A percentile compares a stretch with the other conserved stretches of the same genome.
Conservation (phyloP, 78 protist genomes). For the Isochrysis galbana region DNA sequence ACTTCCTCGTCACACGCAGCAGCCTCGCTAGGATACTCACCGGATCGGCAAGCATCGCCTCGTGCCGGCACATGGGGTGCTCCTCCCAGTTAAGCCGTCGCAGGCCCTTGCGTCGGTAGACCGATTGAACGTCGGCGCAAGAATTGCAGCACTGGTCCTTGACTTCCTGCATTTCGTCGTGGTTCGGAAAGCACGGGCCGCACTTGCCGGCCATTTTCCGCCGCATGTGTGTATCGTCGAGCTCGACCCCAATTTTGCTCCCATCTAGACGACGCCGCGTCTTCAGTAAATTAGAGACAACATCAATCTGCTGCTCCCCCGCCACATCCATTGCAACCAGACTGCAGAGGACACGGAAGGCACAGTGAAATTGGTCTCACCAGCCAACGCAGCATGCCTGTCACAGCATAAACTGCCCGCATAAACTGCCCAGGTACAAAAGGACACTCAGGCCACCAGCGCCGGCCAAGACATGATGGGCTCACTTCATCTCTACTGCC, state of each 20-base stretch:
- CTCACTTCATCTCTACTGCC: too few relatives aligned
- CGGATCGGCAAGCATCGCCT: constrained; percentile 21
- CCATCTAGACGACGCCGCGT: constrained; percentile 16
- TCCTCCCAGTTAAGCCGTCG: not conserved
- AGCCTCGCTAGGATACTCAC: too few relatives aligned
- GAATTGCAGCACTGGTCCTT: constrained; percentile 44
- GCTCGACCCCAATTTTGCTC: not conserved
- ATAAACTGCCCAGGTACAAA: not conserved
- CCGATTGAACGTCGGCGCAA: constrained; percentile 25
- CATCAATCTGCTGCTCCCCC: constrained; percentile 58
- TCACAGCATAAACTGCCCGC: not conserved
- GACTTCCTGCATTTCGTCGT: not conserved
- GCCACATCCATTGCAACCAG: constrained; percentile 53
- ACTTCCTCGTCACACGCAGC: too few relatives aligned
- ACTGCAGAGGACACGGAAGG: not conserved
- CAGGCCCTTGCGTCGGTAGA: not conserved
- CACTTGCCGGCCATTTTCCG: not conserved
- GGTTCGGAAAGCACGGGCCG: not conserved
- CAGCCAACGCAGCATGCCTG: not conserved
- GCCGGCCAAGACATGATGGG: not conserved
- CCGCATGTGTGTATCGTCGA: not conserved
- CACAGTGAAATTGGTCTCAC: too few relatives aligned
- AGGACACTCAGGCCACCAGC: not conserved
- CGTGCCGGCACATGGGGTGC: constrained; percentile 49
- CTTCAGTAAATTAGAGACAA: constrained; percentile 29